phyloP scores from a whole-genome alignment of 2,329 filamentous ascomycete genomes.

The Botrytis sinoallii region DNA sequence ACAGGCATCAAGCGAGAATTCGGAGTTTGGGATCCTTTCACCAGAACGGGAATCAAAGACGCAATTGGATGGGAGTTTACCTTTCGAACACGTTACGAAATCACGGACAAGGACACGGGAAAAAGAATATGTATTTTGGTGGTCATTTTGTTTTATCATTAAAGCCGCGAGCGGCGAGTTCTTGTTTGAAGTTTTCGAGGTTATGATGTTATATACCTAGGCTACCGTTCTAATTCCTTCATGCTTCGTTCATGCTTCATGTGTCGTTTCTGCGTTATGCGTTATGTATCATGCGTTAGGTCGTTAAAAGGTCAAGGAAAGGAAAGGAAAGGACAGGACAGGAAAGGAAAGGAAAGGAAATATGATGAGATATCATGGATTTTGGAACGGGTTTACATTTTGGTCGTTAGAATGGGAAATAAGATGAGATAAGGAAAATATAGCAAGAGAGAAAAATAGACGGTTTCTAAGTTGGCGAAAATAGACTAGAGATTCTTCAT shows the following conservation, averaged over 20 bases:
- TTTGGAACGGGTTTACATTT: neutral
- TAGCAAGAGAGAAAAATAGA: neutral
- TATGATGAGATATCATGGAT: neutral
- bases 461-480: neutral
- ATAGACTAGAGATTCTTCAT: conserved; percentile 15
- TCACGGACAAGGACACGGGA: neutral
- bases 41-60: neutral
- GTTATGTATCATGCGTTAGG: neutral
- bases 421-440: neutral
- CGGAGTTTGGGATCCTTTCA: neutral
- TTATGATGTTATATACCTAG: neutral
- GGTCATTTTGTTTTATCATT: conserved; percentile 2
- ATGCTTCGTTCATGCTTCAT: neutral
- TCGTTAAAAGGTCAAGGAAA: neutral
- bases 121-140: neutral
- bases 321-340: neutral
- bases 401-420: neutral
- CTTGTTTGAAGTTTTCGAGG: neutral
- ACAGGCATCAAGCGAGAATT: neutral
- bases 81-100: neutral
- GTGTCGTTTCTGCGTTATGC: neutral
- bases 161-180: neutral
- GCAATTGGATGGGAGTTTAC: neutral
- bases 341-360: neutral
- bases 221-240: neutral